phyloP scores from a whole-genome alignment of 306 rosid species.

The Casuarina glauca region DNA sequence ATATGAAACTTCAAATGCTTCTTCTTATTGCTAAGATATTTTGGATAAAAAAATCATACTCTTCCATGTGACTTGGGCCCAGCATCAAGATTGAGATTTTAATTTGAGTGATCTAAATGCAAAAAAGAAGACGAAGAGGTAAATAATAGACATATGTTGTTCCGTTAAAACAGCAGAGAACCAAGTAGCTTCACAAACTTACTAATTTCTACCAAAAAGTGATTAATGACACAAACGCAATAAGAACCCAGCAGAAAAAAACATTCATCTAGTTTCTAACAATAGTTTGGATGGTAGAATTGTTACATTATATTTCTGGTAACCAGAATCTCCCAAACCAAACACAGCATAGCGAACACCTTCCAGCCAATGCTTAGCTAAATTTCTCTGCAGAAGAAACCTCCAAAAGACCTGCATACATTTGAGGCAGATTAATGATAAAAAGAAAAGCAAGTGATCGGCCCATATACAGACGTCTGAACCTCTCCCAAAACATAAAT shows the following conservation, averaged over 20 bases:
- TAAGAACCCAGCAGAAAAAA: background rate
- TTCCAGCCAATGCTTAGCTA: conserved; percentile 65
- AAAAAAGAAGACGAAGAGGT: background rate
- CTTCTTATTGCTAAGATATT: background rate
- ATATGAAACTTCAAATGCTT: background rate
- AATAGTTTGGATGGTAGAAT: conserved; percentile 11
- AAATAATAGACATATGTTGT: background rate
- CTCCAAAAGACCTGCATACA: conserved; percentile 81
- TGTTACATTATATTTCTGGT: conserved; percentile 87
- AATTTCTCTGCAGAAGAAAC: conserved; percentile 72
- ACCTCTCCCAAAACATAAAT: background rate
- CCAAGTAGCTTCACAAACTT: background rate
- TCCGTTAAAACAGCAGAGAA: background rate
- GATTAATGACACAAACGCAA: background rate
- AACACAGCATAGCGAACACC: conserved; percentile 77
- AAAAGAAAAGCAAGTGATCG: conserved; percentile 7
- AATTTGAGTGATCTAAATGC: background rate
- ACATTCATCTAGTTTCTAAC: background rate
- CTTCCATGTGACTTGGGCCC: background rate
- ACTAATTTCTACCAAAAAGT: background rate
- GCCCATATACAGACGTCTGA: background rate
- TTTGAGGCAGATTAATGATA: background rate
- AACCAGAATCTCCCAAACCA: conserved; percentile 92
- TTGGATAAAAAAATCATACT: background rate
- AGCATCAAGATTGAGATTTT: background rate